Conservation (phyloP, 1,284 basidiomycete species). For the Moniliella sp. region DNA sequence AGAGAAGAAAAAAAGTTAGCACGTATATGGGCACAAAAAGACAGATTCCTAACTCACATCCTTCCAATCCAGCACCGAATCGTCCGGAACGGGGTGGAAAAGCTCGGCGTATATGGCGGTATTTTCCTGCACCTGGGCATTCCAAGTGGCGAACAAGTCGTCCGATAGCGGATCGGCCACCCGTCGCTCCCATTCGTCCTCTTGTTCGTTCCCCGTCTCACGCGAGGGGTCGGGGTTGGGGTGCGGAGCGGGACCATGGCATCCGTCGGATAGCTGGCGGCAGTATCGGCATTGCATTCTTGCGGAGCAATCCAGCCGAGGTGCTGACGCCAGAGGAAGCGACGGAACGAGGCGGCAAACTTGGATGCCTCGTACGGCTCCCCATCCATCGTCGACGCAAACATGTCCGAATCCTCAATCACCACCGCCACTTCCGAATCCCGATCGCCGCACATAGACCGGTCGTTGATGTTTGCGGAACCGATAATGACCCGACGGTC, state of each 20-base stretch:
- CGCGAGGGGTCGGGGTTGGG: constrained; percentile 5
- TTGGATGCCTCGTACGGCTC: constrained; percentile 46
- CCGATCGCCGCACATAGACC: constrained; percentile 42
- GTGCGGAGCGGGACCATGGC: constrained; percentile 6
- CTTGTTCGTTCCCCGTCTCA: no score
- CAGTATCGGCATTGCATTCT: constrained; percentile 4
- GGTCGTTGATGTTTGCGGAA: constrained; percentile 46
- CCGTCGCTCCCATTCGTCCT: constrained; percentile 41
- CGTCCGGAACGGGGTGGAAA: constrained; percentile 59
- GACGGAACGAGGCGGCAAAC: constrained; percentile 55
- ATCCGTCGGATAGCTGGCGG: constrained; percentile 2
- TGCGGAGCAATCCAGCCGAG: constrained; percentile 12
- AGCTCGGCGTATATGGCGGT: constrained; percentile 59
- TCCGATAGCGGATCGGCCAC: constrained; percentile 6
- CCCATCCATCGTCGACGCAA: constrained; percentile 59
- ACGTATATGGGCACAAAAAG: no score
- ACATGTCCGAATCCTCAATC: constrained; percentile 61
- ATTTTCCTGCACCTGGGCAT: constrained; percentile 53
- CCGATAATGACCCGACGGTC: constrained; percentile 44
- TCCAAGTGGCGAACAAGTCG: constrained; percentile 37
- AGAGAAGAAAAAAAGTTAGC: no score
- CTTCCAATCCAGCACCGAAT: constrained; percentile 44
- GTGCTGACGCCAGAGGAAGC: constrained; percentile 39
- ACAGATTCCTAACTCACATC: no score
- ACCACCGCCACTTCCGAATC: constrained; percentile 80